Percentiles rank a stretch among this genome's conserved stretches.
Evolutionary conservation across 1,139 yeast species (phyloP).

Genomic region (Blastobotrys illinoisensis): DNA sequence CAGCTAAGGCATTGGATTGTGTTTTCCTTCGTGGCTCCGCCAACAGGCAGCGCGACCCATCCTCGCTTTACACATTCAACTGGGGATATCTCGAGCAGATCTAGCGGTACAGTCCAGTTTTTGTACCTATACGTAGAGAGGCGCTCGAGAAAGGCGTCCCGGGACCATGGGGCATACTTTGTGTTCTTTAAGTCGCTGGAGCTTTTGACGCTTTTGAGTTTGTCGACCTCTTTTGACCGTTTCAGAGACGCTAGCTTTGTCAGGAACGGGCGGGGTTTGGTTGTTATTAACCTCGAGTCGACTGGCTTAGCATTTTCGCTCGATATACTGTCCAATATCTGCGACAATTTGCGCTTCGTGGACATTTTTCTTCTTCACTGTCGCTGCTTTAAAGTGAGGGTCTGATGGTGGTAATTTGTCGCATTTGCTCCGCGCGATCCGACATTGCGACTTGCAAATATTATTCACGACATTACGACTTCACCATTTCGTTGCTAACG

Average conservation of each 20-base stretch:
- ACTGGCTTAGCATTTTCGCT: not conserved
- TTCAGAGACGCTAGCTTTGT: not conserved
- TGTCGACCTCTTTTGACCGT: not conserved
- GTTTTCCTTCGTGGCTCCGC: slow-evolving; percentile 9
- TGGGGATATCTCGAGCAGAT: slow-evolving; percentile 11
- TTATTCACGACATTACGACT: too few relatives aligned
- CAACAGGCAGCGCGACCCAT: slow-evolving; percentile 14
- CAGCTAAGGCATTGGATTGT: slow-evolving; percentile 20
- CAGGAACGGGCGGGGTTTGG: not conserved
- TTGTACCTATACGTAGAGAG: slow-evolving; percentile 16
- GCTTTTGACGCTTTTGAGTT: not conserved
- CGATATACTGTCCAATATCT: slow-evolving; percentile 5
- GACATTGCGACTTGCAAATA: too few relatives aligned
- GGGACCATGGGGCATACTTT: slow-evolving; percentile 22
- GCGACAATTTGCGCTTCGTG: slow-evolving; percentile 10
- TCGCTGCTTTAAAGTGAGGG: not conserved
- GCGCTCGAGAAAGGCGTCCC: slow-evolving; percentile 17
- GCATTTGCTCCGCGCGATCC: too few relatives aligned
- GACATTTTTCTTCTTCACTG: not conserved
- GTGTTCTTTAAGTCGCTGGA: not conserved
- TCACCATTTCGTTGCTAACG: too few relatives aligned
- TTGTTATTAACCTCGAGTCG: not conserved
- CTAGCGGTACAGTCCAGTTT: slow-evolving; percentile 19
- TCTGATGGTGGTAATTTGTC: not conserved
- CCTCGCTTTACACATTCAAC: slow-evolving; percentile 19